phyloP scores from a whole-genome alignment of 2,329 filamentous ascomycete genomes.

The Thyridium curvatum region DNA sequence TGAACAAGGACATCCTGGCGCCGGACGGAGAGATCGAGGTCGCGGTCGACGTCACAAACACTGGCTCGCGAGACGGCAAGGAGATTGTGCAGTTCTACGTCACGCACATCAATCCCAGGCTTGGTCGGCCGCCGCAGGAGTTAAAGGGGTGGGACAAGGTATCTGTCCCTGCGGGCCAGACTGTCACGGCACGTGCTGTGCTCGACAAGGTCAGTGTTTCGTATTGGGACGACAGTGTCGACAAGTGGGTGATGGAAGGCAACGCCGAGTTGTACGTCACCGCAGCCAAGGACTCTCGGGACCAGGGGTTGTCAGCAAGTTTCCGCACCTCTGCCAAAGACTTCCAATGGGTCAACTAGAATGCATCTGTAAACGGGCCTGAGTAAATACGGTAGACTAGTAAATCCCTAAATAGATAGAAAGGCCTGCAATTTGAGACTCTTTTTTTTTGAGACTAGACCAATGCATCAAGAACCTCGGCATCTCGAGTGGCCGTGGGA shows the following conservation, averaged over 20 bases:
- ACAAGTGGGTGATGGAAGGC: slow-evolving; percentile 16
- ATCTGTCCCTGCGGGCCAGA: slow-evolving; percentile 37
- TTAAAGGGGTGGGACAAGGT: slow-evolving; percentile 57
- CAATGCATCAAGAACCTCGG: not conserved
- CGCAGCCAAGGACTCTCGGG: slow-evolving; percentile 11
- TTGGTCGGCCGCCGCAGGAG: slow-evolving; percentile 44
- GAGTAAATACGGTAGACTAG: too few species aligned
- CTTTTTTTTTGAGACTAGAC: too few species aligned
- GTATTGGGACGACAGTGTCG: slow-evolving; percentile 3
- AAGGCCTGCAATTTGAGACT: too few species aligned
- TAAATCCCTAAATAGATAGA: too few species aligned
- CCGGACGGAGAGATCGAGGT: slow-evolving; percentile 24
- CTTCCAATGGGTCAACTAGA: not conserved
- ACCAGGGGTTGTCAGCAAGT: slow-evolving; percentile 1
- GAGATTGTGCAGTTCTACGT: slow-evolving; percentile 52
- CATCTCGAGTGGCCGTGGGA: not conserved
- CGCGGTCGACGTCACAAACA: slow-evolving; percentile 42
- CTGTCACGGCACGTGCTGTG: slow-evolving; percentile 16
- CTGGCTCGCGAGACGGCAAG: slow-evolving; percentile 33
- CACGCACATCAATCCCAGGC: slow-evolving; percentile 35
- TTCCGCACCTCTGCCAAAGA: not conserved
- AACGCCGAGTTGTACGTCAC: slow-evolving; percentile 17
- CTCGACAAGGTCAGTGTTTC: slow-evolving; percentile 1
- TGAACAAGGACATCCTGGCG: not conserved
- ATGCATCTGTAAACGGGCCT: too few species aligned